phyloP scores from a whole-genome alignment of 78 protist genomes.

The Emiliania huxleyi region DNA sequence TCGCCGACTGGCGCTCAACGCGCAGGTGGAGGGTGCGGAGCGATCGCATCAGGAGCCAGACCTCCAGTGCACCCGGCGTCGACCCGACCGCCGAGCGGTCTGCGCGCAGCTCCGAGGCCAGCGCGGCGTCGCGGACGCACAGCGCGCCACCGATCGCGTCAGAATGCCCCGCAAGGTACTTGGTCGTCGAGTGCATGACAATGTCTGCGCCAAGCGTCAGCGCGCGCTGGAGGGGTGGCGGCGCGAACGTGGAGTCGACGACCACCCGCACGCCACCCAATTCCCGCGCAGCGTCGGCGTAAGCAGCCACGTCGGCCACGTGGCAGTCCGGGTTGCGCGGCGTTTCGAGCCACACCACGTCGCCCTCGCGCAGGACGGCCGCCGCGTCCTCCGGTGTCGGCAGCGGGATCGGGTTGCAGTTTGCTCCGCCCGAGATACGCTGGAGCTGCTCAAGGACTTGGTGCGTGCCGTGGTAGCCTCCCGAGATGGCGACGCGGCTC shows the following conservation, averaged over 20 bases:
- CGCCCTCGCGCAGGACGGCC: not conserved
- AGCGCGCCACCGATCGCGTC: constrained; percentile 22
- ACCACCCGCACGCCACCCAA: not conserved
- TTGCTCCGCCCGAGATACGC: not conserved
- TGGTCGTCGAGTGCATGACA: constrained; percentile 46
- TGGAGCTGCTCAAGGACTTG: not conserved
- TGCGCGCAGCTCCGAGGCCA: not conserved
- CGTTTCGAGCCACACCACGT: constrained; percentile 37
- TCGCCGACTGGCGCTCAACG: not conserved
- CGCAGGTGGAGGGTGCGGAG: constrained; percentile 36
- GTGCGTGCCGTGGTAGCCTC: constrained; percentile 42
- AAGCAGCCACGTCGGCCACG: not conserved
- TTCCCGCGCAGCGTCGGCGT: not conserved
- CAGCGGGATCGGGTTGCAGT: not conserved
- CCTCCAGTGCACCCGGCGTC: not conserved
- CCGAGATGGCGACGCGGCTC: not conserved
- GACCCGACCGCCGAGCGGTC: constrained; percentile 30
- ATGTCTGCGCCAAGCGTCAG: constrained; percentile 37
- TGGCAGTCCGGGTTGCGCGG: constrained; percentile 29
- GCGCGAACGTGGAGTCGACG: constrained; percentile 44
- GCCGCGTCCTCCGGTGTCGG: not conserved
- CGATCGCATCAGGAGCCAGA: constrained; percentile 38
- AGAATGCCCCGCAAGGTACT: constrained; percentile 36
- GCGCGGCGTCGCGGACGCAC: not conserved
- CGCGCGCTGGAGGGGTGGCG: constrained; percentile 33